Percentiles rank a stretch among this genome's conserved stretches.
These are phyloP conservation scores for Rhizophagus sp. DNA, from an alignment of 192 early-diverging fungal genomes.

Conservation along the genomic window DNA sequence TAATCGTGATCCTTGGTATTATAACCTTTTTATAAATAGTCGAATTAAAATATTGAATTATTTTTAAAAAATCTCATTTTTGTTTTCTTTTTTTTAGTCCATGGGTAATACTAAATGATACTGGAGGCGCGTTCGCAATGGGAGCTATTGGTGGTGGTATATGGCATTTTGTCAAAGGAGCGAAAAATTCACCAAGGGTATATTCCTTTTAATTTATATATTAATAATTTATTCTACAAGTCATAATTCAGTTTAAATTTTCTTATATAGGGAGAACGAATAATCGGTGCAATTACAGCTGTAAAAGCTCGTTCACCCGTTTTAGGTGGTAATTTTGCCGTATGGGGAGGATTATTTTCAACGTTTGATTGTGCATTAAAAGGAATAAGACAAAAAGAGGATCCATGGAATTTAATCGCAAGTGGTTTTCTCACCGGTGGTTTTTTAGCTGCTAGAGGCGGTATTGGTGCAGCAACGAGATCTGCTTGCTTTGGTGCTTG, in stretches of 20 bases:
- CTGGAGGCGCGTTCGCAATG: constrained; percentile 91
- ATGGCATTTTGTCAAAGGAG: constrained; percentile 98
- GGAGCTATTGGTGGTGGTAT: constrained; percentile 94
- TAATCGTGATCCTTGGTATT: constrained; percentile 28
- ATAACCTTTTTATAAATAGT: background rate
- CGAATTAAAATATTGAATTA: too few species aligned
- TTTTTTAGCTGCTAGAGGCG: constrained; percentile 85
- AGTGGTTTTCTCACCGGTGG: constrained; percentile 95
- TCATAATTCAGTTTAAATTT: background rate
- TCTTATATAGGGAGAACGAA: constrained; percentile 72
- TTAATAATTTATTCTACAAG: background rate
- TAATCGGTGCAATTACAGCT: constrained; percentile 80
- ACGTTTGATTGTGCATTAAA: constrained; percentile 96
- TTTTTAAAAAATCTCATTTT: too few species aligned
- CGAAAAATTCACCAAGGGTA: constrained; percentile 94
- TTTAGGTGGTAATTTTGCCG: constrained; percentile 97
- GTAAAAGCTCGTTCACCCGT: constrained; percentile 95
- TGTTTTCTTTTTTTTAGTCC: constrained; percentile 48
- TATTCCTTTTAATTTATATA: constrained; percentile 11
- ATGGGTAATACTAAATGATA: constrained; percentile 84
- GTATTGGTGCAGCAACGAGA: constrained; percentile 70
- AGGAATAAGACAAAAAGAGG: constrained; percentile 95
- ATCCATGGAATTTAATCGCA: constrained; percentile 97
- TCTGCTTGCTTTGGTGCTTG: constrained; percentile 92
- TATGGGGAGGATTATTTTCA: constrained; percentile 98